Conservation (phyloP, 176 grass and related monocot species). For the Cocos nucifera region DNA sequence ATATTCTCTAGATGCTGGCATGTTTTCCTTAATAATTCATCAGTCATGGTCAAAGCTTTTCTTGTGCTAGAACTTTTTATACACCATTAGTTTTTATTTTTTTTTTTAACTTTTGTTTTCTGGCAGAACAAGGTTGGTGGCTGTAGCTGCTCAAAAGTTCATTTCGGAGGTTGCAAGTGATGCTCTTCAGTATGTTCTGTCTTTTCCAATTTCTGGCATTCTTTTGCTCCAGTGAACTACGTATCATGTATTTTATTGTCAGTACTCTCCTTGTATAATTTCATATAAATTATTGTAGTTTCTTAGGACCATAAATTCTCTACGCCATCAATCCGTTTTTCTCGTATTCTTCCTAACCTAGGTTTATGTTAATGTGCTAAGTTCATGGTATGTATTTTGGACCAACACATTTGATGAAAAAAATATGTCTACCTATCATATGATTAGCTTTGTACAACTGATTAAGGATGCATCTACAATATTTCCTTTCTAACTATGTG, state of each 20-base stretch:
- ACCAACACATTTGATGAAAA: too few relatives aligned
- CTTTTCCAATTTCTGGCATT: background rate
- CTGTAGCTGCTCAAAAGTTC: conserved; percentile 94
- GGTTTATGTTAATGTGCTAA: too few relatives aligned
- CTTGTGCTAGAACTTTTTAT: conserved; percentile 2
- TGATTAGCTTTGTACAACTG: too few relatives aligned
- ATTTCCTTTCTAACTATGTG: too few relatives aligned
- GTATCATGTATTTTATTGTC: background rate
- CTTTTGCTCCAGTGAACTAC: too few relatives aligned
- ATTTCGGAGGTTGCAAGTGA: conserved; percentile 85
- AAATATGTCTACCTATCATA: too few relatives aligned
- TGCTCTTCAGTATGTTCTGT: conserved; percentile 74
- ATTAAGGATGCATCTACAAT: too few relatives aligned
- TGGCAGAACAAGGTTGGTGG: conserved; percentile 79
- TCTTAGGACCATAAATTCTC: too few relatives aligned
- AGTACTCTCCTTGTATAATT: background rate
- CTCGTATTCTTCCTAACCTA: conserved; percentile 12
- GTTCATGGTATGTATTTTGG: too few relatives aligned
- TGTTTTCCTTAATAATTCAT: too few relatives aligned
- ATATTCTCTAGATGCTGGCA: too few relatives aligned
- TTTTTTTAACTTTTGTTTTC: background rate
- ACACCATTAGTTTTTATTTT: background rate
- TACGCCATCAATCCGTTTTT: background rate
- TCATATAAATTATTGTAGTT: too few relatives aligned
- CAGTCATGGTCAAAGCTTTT: conserved; percentile 3